phyloP scores from a whole-genome alignment of 352 stramenopile genomes.

The Phytophthora sp. region DNA sequence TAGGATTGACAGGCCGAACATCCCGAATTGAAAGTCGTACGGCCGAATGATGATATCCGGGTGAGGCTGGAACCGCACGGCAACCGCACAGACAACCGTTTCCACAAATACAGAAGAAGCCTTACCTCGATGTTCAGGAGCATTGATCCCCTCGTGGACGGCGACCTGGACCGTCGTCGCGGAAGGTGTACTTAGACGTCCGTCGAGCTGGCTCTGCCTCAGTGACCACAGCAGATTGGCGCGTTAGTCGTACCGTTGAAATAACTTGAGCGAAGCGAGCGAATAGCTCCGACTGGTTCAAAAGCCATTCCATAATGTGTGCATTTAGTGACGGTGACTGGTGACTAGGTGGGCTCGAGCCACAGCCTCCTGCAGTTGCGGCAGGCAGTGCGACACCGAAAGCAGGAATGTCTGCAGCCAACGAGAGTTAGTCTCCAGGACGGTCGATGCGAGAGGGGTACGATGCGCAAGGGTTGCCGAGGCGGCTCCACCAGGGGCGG shows the following conservation, averaged over 20 bases:
- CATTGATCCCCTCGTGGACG: constrained; percentile 7
- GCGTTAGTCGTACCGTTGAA: not conserved
- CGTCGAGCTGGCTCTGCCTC: not conserved
- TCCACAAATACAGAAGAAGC: constrained; percentile 16
- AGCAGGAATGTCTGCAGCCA: not conserved
- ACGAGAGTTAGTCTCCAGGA: not conserved
- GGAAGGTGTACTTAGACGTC: constrained; percentile 13
- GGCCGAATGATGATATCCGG: constrained; percentile 17
- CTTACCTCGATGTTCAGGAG: constrained; percentile 23
- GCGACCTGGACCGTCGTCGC: constrained; percentile 5
- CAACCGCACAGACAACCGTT: not conserved
- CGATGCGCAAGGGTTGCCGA: not conserved
- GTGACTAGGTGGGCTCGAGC: not conserved
- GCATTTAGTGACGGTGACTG: not conserved
- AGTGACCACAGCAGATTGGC: not conserved
- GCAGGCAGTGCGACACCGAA: not conserved
- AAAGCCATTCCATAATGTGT: constrained; percentile 13
- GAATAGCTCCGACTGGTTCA: constrained; percentile 9
- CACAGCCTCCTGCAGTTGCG: not conserved
- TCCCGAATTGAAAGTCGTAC: constrained; percentile 28
- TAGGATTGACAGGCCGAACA: constrained; percentile 17
- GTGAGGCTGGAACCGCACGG: constrained; percentile 16
- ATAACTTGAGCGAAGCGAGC: constrained; percentile 10
- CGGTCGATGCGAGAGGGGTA: not conserved
- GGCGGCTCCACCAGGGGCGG: not conserved